Evolutionary conservation across 2,329 filamentous ascomycete species (phyloP), one percentile per base, ranked within the genome.

Genomic region (Trichophyton rubrum): DNA sequence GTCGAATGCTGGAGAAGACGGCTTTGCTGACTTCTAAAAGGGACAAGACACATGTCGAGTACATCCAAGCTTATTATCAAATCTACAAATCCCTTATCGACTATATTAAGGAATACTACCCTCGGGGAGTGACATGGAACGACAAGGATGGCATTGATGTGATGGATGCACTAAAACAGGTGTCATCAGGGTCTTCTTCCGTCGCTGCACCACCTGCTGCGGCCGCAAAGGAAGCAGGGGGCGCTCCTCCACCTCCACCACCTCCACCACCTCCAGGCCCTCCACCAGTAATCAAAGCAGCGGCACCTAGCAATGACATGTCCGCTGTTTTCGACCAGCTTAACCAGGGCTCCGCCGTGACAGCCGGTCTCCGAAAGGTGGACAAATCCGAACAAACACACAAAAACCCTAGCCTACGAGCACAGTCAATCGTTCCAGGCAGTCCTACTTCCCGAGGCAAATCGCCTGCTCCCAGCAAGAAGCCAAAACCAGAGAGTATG

Each of bases 301-400:
- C 79, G 2, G 6, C 51, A 55, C 74, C 75, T 24, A 73, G 74
- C 6, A 74, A 80, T 30, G 90, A 92, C 60, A 85, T 96, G 73
- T 85, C 85, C 22, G 90, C 92, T 24, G 90, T 99, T 2, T 99
- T 99, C 72, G 87, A 86, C 45, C 88, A 96, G 66, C 78, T 99
- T 59, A 97, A 97, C 76, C 86, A 87, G 72, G 93, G 93, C 61
- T 85, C 89, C 62, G 80, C 83, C n/a, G 89, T 99, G 62, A 99
- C 93, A 3, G 85, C 89, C 66, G 86, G 88, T 35, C 80, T 99
- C 40, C 87, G 88, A 66, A 99, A 96, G 79, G 93, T 99, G 57
- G 92, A 96, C 76, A 87, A 86, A 71, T 93, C 88, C 59, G 82
- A 97, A 74, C 96, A 96, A 92, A 99, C 93, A 62, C 93, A 99